Evolutionary conservation across 352 stramenopile genomes (phyloP).

Genomic region (Discostella stelligera): DNA sequence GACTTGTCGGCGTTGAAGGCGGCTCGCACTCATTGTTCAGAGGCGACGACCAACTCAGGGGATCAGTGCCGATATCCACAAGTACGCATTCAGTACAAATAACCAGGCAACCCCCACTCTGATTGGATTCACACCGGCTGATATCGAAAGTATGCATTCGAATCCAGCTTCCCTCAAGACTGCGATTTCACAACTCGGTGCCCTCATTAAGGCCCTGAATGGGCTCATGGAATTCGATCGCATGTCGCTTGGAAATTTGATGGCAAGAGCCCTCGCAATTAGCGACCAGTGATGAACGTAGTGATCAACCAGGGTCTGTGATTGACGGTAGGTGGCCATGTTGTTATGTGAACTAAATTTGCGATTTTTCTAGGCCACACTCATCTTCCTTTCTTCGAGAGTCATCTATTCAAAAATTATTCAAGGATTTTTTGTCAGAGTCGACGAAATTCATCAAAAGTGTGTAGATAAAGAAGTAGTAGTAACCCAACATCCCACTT

Average conservation of each 20-base stretch:
- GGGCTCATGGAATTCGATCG: conserved; percentile 83
- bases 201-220: conserved; percentile 81
- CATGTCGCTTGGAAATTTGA: conserved; percentile 83
- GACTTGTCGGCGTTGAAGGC: conserved; percentile 88
- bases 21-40: conserved; percentile 90
- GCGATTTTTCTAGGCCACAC: conserved; percentile 3
- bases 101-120: conserved; percentile 77
- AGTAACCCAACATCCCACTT: too few relatives aligned
- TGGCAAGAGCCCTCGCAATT: conserved; percentile 82
- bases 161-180: conserved; percentile 71
- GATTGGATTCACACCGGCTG: conserved; percentile 78
- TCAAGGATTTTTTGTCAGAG: too few relatives aligned
- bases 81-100: conserved; percentile 81
- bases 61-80: conserved; percentile 90
- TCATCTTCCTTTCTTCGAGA: conserved; percentile 7
- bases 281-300: conserved; percentile 82
- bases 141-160: conserved; percentile 78
- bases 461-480: too few relatives aligned
- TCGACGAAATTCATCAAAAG: too few relatives aligned
- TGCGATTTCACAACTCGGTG: conserved; percentile 69
- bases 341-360: conserved; percentile 1
- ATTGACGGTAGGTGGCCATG: conserved; percentile 17
- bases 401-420: too few relatives aligned
- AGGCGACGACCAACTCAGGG: conserved; percentile 92
- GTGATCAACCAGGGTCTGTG: conserved; percentile 64